Conservation (phyloP, 164 flowering plant species). For the Hamamelis virginiana region DNA sequence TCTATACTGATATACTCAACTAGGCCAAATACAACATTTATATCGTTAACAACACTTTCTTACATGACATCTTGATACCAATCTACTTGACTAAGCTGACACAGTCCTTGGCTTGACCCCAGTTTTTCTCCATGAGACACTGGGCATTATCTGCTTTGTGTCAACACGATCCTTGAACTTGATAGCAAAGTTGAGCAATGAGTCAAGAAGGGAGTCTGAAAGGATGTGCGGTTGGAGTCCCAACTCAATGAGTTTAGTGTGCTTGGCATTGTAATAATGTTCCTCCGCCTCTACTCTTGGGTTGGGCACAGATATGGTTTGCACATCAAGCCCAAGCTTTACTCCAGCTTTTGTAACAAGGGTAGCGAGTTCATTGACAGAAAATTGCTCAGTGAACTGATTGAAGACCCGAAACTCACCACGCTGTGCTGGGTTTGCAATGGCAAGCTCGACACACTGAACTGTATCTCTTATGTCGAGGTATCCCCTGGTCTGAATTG, state of each 20-base stretch:
- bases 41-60: too few species aligned
- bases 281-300: conserved; percentile 98
- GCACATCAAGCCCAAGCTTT: conserved; percentile 81
- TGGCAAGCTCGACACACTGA: conserved; percentile 93
- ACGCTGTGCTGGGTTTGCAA: conserved; percentile 79
- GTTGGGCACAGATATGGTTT: conserved; percentile 77
- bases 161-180: conserved; percentile 79
- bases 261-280: conserved; percentile 95
- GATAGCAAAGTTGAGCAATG: conserved; percentile 73
- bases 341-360: conserved; percentile 85
- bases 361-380: conserved; percentile 84
- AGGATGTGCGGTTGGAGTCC: conserved; percentile 90
- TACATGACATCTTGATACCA: too few species aligned
- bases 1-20: too few species aligned
- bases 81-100: conserved; percentile 31
- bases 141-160: conserved; percentile 86
- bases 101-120: conserved; percentile 79
- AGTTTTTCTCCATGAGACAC: conserved; percentile 82
- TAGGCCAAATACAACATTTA: too few species aligned
- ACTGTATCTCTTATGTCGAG: conserved; percentile 97
- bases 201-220: conserved; percentile 88
- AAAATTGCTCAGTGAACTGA: conserved; percentile 96
- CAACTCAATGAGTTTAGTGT: conserved; percentile 83
- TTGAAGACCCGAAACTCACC: conserved; percentile 96
- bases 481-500: conserved; percentile 82